These are phyloP conservation scores for Mycena indigotica DNA, from an alignment of 768 basidiomycete species.

Conservation along the genomic window DNA sequence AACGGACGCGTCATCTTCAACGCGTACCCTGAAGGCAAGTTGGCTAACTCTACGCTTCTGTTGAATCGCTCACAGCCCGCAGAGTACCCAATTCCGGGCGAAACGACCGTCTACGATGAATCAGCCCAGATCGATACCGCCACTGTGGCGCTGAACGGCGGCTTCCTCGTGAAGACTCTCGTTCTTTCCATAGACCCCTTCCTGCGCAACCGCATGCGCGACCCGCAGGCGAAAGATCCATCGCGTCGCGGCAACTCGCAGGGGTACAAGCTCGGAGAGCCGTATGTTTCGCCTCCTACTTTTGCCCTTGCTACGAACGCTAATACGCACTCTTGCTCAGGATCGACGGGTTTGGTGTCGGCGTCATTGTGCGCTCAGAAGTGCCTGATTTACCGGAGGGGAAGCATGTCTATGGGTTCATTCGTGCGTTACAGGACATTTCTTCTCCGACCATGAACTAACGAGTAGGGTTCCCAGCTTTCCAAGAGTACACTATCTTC, in stretches of 20 bases:
- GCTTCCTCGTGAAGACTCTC: constrained; percentile 53
- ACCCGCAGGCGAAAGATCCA: constrained; percentile 26
- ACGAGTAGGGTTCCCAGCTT: constrained; percentile 3
- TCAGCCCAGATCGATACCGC: constrained; percentile 53
- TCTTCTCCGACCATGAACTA: not conserved
- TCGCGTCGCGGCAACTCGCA: too few species aligned
- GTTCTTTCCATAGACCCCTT: constrained; percentile 48
- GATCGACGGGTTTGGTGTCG: constrained; percentile 39
- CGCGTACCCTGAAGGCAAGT: constrained; percentile 36
- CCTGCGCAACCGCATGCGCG: constrained; percentile 43
- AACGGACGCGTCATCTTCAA: constrained; percentile 43
- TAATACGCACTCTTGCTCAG: too few species aligned
- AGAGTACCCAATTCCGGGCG: constrained; percentile 47
- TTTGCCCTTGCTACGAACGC: not conserved
- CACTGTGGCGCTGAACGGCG: constrained; percentile 44
- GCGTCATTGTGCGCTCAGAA: constrained; percentile 48
- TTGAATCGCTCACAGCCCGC: not conserved
- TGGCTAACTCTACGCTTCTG: constrained; percentile 10
- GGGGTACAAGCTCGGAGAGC: constrained; percentile 36
- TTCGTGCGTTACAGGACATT: not conserved
- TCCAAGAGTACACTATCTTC: constrained; percentile 5
- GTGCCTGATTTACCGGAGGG: constrained; percentile 34
- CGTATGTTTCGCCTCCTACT: constrained; percentile 30
- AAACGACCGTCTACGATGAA: constrained; percentile 48
- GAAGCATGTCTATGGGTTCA: constrained; percentile 44